phyloP scores from a whole-genome alignment of 139 green algal genomes.

The Chlamydomonas schloesseri region DNA sequence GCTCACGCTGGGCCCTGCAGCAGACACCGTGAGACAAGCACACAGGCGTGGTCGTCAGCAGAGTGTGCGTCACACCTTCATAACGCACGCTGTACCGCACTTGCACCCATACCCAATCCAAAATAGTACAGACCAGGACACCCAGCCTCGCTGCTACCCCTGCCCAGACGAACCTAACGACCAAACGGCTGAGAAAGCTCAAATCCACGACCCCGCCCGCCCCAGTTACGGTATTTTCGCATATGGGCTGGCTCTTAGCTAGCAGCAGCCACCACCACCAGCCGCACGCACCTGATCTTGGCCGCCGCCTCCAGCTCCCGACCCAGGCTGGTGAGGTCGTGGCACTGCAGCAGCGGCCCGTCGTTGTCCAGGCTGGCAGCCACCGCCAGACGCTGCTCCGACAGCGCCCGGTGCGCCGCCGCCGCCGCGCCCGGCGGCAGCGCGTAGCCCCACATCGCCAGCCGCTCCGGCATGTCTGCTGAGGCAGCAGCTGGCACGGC shows the following conservation, averaged over 20 bases:
- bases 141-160: no score
- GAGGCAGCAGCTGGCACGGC: background rate
- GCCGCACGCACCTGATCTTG: background rate
- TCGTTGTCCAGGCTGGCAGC: slow-evolving; percentile 31
- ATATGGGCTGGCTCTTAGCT: background rate
- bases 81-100: no score
- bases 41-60: no score
- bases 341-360: slow-evolving; percentile 8
- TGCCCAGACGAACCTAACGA: no score
- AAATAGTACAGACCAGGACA: no score
- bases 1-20: background rate
- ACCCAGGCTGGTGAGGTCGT: background rate
- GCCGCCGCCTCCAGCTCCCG: slow-evolving; percentile 14
- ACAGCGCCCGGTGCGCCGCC: slow-evolving; percentile 1
- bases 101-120: no score
- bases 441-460: slow-evolving; percentile 16
- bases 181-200: no score
- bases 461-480: background rate
- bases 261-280: background rate
- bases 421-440: slow-evolving; percentile 7
- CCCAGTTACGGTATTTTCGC: no score
- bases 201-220: background rate
- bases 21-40: background rate
- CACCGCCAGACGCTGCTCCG: slow-evolving; percentile 17
- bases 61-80: no score